A percentile compares a stretch with the other conserved stretches of the same genome.
phyloP scores from a whole-genome alignment of 2,329 filamentous ascomycete genomes.

The Epichloe baconii region DNA sequence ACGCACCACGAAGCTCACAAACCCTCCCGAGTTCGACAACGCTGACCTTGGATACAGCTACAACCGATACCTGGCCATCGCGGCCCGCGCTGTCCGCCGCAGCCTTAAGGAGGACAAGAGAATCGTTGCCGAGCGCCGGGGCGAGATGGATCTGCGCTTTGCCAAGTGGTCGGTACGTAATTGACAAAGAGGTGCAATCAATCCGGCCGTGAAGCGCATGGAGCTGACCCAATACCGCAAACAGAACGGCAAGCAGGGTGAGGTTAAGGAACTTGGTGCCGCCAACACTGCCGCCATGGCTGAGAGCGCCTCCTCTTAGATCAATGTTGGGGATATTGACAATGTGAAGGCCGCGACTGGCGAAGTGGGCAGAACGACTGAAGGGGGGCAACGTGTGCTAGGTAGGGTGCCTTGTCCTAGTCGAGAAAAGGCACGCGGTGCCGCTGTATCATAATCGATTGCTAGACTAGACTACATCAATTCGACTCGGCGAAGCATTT shows the following conservation, averaged over 20 bases:
- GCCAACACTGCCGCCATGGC: conserved; percentile 33
- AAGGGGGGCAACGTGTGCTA: neutral
- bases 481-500: conserved; percentile 9
- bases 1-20: neutral
- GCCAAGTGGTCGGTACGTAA: conserved; percentile 78
- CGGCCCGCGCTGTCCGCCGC: conserved; percentile 86
- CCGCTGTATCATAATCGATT: conserved; percentile 23
- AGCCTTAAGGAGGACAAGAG: conserved; percentile 94
- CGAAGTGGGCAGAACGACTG: neutral
- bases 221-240: conserved; percentile 19
- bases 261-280: conserved; percentile 56
- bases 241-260: conserved; percentile 94
- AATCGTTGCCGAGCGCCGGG: conserved; percentile 75
- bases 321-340: neutral
- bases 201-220: neutral
- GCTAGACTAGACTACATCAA: conserved; percentile 20
- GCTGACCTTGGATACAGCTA: conserved; percentile 49
- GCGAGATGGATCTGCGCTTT: conserved; percentile 79
- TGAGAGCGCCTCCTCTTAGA: conserved; percentile 25
- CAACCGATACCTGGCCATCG: conserved; percentile 98
- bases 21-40: neutral
- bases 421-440: conserved; percentile 5
- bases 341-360: neutral
- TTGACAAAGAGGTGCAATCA: conserved; percentile 10
- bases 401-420: neutral